Conservation (phyloP, 176 grass and related monocot genomes). For the Triticum dicoccoides region DNA sequence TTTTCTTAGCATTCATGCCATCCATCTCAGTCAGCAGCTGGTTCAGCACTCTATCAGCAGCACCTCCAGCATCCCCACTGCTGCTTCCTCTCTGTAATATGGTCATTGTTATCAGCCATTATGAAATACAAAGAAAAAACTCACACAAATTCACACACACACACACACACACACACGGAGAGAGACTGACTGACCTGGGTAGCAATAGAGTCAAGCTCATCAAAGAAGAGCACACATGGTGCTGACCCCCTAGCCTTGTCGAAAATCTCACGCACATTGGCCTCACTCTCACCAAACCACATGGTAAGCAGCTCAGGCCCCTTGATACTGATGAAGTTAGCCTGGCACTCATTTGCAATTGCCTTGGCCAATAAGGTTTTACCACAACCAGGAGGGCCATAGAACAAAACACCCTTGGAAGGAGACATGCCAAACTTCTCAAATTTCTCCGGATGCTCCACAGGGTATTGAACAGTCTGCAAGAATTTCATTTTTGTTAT, state of each 20-base stretch:
- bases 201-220: constrained; percentile 93
- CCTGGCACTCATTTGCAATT: constrained; percentile 93
- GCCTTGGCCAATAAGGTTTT: constrained; percentile 93
- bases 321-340: constrained; percentile 95
- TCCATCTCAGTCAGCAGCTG: constrained; percentile 94
- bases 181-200: constrained; percentile 48
- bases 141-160: background rate
- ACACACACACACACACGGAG: background rate
- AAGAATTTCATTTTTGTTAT: constrained; percentile 20
- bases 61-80: constrained; percentile 76
- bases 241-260: constrained; percentile 83
- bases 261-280: constrained; percentile 87
- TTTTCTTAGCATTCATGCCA: constrained; percentile 84
- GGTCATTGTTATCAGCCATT: background rate
- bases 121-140: background rate
- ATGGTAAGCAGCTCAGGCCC: constrained; percentile 88
- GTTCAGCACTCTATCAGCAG: constrained; percentile 82
- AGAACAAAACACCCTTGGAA: constrained; percentile 89
- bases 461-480: constrained; percentile 91
- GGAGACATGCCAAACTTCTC: constrained; percentile 98
- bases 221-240: constrained; percentile 84
- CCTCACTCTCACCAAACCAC: constrained; percentile 98
- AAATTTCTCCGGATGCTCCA: constrained; percentile 93
- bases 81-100: constrained; percentile 69
- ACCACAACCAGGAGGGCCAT: constrained; percentile 86